These are phyloP conservation scores for Microdochium bolleyi DNA, from an alignment of 2,329 filamentous ascomycete genomes.

Conservation along the genomic window DNA sequence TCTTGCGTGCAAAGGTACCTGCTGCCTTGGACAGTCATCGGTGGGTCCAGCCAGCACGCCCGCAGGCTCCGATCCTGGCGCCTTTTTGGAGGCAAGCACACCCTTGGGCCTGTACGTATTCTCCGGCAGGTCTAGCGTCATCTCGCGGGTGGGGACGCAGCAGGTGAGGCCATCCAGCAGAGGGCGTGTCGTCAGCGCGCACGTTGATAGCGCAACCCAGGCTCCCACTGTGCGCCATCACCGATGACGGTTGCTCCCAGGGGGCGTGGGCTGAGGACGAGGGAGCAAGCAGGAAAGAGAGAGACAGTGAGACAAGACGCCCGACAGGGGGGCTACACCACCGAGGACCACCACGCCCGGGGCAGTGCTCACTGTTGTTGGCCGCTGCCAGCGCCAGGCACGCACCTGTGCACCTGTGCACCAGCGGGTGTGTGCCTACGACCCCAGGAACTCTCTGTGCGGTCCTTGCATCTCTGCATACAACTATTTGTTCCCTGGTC, in stretches of 20 bases:
- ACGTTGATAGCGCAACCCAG: too few relatives aligned
- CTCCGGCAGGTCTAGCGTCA: slow-evolving; percentile 1
- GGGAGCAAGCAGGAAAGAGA: background rate
- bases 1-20: background rate
- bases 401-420: background rate
- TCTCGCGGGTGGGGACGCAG: background rate
- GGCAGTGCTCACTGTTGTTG: too few relatives aligned
- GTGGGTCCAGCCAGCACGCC: background rate
- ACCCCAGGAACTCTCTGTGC: background rate
- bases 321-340: too few relatives aligned
- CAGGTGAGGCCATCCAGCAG: background rate
- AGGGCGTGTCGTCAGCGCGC: too few relatives aligned
- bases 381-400: background rate
- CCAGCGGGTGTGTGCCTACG: background rate
- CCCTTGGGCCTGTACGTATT: background rate
- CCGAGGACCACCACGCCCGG: too few relatives aligned
- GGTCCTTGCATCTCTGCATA: background rate
- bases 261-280: background rate
- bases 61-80: background rate
- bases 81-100: background rate
- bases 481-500: background rate
- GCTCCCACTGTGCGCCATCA: background rate
- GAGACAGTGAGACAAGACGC: background rate
- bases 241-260: background rate
- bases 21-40: background rate